Evolutionary conservation across 768 basidiomycete genomes (phyloP), one percentile per base, ranked within the genome.

Genomic region (Hypholoma sublateritium): DNA sequence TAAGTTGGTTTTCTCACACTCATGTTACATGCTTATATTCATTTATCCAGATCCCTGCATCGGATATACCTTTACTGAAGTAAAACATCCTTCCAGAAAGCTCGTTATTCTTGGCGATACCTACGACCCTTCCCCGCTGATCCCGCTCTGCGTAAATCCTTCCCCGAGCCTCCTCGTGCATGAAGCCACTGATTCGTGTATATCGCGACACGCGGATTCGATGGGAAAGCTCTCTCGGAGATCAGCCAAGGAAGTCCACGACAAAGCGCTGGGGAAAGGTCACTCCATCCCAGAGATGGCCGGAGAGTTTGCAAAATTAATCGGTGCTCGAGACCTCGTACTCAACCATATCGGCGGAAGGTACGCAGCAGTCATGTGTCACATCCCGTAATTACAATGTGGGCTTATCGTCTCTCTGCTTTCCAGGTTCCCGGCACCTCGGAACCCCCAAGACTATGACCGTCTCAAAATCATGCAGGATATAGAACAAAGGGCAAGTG

Each of bases 221-320:
- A 44, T 53, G 16, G 72, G 70, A 16, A 74, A 71, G 34, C 63
- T 71, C 8, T 72, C 80, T 28, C 78, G 67, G 52, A 76, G 79
- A 52, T 74, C 74, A 24, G 72, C 68, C 2, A 72, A 73, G 48
- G 74, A 70, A 53, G 73, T 85, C 35, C 58, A 69, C 59, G 69
- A 77, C 56, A 87, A 81, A 57, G 80, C 84, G 0, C 71, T 84
- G n/a, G 74, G 75, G 24, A 79, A 85, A 46, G 92, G 93, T 0
- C 93, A 95, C 66, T 93, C 91, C 13, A 85, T 87, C 0, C 87
- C 92, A 3, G 75, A 73, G 34, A 89, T 88, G 82, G 93, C 91
- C 1, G 93, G 92, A 7, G 72, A 67, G 14, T 93, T 93, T 65
- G 91, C 92, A 5, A 83, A 77, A 55, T 66, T 61, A 2, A 76